phyloP scores from a whole-genome alignment of 2,329 filamentous ascomycete genomes.

The Talaromyces pinophilus region DNA sequence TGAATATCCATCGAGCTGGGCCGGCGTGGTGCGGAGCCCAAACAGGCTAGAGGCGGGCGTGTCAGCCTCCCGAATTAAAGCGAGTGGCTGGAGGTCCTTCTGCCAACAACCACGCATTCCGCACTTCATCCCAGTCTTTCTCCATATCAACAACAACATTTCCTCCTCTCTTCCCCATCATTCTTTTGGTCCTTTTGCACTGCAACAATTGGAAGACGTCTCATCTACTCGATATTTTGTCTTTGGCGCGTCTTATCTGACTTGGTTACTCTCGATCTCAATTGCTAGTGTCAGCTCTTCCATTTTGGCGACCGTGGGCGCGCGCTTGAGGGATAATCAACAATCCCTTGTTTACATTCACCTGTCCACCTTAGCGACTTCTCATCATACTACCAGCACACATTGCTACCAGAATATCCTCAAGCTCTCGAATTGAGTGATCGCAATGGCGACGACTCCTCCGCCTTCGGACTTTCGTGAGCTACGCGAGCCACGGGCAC shows the following conservation, averaged over 20 bases:
- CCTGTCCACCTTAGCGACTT: not conserved
- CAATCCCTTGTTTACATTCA: conserved; percentile 22
- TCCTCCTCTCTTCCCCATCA: conserved; percentile 2
- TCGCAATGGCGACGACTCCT: conserved; percentile 48
- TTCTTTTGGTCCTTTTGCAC: conserved; percentile 2
- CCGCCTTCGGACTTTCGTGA: conserved; percentile 48
- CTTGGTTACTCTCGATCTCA: not conserved
- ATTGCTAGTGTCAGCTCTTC: not conserved
- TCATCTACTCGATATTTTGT: not conserved
- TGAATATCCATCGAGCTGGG: not conserved
- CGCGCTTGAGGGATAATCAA: not conserved
- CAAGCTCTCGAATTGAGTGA: not conserved
- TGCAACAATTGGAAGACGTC: not conserved
- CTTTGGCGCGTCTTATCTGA: not conserved
- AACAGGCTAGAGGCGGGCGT: not conserved
- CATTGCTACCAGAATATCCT: not conserved
- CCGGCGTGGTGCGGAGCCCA: not conserved
- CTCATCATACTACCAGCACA: not conserved
- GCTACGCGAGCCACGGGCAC: conserved; percentile 47
- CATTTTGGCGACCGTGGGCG: not conserved
- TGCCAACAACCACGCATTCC: conserved; percentile 19
- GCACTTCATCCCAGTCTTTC: not conserved
- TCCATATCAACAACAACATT: conserved; percentile 15
- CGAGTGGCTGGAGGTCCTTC: conserved; percentile 21
- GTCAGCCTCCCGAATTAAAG: conserved; percentile 23